Evolutionary conservation across 768 basidiomycete genomes (phyloP), one percentile per base, ranked within the genome.

Genomic region (Hypholoma fasciculare): DNA sequence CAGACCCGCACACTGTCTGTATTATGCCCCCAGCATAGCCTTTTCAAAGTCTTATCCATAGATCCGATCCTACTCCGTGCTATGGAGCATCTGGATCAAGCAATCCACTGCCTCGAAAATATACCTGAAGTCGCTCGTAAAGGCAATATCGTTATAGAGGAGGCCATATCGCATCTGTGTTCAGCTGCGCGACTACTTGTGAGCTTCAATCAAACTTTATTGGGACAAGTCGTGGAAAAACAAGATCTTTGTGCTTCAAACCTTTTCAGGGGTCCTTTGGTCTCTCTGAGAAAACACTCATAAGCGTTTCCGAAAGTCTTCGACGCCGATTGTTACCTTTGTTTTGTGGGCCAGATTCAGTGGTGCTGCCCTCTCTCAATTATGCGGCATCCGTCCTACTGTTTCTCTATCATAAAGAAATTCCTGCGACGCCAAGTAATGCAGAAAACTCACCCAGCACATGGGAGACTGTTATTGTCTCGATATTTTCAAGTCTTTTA

Each of bases 391-490:
- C 73, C 17, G 61, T 84, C n/a, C 74, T 83, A 39, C 67, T 64
- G 12, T 63, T 64, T 5, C 71, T 84, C 2, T 72, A 78, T 34
- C 60, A 73, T 40, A 71, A 73, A 17, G 80, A 76, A 52, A 61
- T 81, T 14, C 59, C 72, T n/a, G 61, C 68, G 34, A 34, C 6
- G 6, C 46, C 68, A 34, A 61, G 63, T 44, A 13, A 47, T 11
- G 53, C 53, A 34, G 63, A 73, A 42, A 23, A 19, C 30, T 43
- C 12, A 8, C 66, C 55, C 19, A 54, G 56, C 7, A 23, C 66
- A 2, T 87, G 85, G 84, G 82, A 84, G 66, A 60, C 56, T 12
- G 69, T 79, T 11, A 75, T 79, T 36, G 63, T 75, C 27, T 72
- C 78, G 9, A 58, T 86, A n/a, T 63, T 88, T 19, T 82, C 85